Base-by-base conservation (phyloP, 805 yeast genomes). In the Metschnikowia arizonensis region DNA sequence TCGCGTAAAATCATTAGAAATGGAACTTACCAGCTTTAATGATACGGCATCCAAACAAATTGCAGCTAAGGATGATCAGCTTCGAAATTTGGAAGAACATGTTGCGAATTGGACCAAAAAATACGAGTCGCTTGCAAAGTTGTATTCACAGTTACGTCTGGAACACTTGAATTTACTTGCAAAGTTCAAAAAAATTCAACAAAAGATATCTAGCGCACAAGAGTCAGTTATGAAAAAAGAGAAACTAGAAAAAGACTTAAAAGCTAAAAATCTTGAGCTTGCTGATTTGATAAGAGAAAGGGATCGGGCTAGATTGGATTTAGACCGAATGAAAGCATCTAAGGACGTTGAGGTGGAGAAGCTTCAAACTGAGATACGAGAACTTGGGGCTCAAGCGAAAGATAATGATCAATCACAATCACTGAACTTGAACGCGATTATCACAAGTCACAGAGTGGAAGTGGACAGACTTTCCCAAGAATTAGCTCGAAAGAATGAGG, bases 271-370 rank as follows among this genome's bases (percentile, higher is more conserved):
- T 60, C 74, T 88, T 35, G 96, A 88, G 64, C 73, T 88, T 49
- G 96, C 96, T 1, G 96, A 88, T 55, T 74, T 88, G 55, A 89
- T 89, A 46, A 77, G 93, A 50, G 96, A 88, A 61, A 79, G 97
- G 47, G 97, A 88, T 60, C 76, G 95, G 39, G 95, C 96, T 1
- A 77, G 91, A 58, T 71, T 88, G 54, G 96, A 88, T 48, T 66
- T 88, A 33, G 96, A 87, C 51, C 76, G 86, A 53, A 60, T 77
- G 9, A 79, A 76, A 54, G 89, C 86, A 8, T 69, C 78, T 33
- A 82, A 82, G 53, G 81, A 77, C 44, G 79, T 72, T 48, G 86
- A 83, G 52, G 74, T 81, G 48, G 91, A 84, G 53, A 74, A 68
- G 50, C 69, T 86, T 24, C 81, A 82, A 54, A 69, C 88, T 2